Conservation (phyloP, 164 flowering plant genomes). For the Vitis riparia region DNA sequence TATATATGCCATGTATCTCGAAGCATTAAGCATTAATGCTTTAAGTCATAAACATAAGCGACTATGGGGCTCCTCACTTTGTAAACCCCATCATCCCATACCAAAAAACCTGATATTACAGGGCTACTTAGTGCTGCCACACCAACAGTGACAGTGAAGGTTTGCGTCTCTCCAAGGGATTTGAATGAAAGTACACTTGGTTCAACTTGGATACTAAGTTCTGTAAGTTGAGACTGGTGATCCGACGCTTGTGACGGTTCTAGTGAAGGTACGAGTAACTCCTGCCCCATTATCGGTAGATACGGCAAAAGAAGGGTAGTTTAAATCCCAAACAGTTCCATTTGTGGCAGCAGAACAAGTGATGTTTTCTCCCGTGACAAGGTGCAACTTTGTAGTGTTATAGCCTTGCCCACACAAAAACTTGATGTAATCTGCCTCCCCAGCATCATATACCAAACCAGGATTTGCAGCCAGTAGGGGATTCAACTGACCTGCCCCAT, state of each 20-base stretch:
- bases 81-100: no score
- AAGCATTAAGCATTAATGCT: no score
- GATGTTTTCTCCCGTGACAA: slow-evolving; percentile 1
- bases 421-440: slow-evolving; percentile 4
- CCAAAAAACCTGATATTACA: no score
- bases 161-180: not conserved
- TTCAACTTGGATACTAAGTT: not conserved
- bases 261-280: not conserved
- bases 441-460: slow-evolving; percentile 11
- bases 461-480: slow-evolving; percentile 12
- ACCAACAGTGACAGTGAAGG: not conserved
- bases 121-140: no score
- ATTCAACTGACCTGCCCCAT: slow-evolving; percentile 18
- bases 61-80: no score
- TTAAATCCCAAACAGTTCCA: not conserved
- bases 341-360: not conserved
- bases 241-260: slow-evolving; percentile 19
- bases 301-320: slow-evolving; percentile 13
- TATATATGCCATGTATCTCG: no score
- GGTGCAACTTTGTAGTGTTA: not conserved
- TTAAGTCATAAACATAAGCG: no score
- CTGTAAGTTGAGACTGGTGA: slow-evolving; percentile 4
- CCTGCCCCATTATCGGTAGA: not conserved
- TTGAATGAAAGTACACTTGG: slow-evolving; percentile 10
- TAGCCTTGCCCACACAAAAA: slow-evolving; percentile 19